Evolutionary conservation across 441 rosid species (phyloP), one percentile per base, ranked within the genome.

Genomic region (Capsella rubella): DNA sequence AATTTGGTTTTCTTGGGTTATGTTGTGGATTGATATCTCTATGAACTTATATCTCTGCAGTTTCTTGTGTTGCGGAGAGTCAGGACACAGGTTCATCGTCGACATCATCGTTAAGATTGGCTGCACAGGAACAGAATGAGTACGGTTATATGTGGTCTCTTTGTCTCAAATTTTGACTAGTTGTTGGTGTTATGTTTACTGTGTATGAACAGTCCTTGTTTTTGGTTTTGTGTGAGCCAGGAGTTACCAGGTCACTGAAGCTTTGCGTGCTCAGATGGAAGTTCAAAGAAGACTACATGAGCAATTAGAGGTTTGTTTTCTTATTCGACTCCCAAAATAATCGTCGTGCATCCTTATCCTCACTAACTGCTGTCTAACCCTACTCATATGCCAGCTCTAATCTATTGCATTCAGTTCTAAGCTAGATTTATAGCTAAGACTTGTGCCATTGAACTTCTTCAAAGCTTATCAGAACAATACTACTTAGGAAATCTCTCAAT

Each of bases 231-330:
- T 75, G 69, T 71, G 79, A 63, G 73, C 69, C 87, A 92, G 97
- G 66, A 88, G 94, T 75, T 87, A 75, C 79, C 92, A 86, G 82
- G 97, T 92, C 27, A 92, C 93, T 5, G 97, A 95, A 85, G 97
- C 99, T 71, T 80, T 95, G 76, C 83, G 96, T 57, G 93, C 88
- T 5, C 99, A 95, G 81, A 92, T 95, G 99, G 99, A 95, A 89
- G 97, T 95, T 63, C 99, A 95, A 72, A 75, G 97, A 72, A 87
- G 92, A 83, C 85, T 90, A 58, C 97, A 92, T 46, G 97, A 94
- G 78, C 97, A 95, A 78, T 82, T 95, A 70, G 99, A 94, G 99
- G 99, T 92, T 73, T 61, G 89, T 76, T 50, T 73, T 70, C 59
- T 58, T 53, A 21, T 43, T 52, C 13, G 27, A 15, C 5, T 32